Conservation (phyloP, 129 eudicot species). For the Pulicaria dysenterica region DNA sequence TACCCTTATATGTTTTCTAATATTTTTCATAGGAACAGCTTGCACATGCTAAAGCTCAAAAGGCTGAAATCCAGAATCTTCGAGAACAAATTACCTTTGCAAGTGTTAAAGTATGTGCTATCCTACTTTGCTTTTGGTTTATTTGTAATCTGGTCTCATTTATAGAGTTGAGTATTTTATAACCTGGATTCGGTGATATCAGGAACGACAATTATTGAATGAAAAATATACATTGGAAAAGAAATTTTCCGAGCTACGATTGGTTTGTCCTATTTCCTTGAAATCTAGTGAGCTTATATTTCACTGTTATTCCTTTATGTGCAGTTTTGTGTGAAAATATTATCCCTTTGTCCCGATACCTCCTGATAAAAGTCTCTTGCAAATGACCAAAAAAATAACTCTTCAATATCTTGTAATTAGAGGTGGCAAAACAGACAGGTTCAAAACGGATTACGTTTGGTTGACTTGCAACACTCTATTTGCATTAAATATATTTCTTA, state of each 20-base stretch:
- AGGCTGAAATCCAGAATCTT: conserved; percentile 64
- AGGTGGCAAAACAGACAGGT: too few relatives aligned
- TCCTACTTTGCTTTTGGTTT: conserved; percentile 19
- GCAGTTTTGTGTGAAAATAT: neutral
- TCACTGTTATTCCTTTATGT: conserved; percentile 19
- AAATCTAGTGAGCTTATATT: conserved; percentile 15
- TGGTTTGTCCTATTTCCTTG: conserved; percentile 54
- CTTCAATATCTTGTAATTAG: neutral
- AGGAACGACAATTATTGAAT: conserved; percentile 85
- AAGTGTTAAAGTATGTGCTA: conserved; percentile 56
- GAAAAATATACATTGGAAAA: conserved; percentile 85
- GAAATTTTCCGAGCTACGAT: conserved; percentile 81
- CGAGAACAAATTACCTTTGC: conserved; percentile 69
- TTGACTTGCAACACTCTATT: too few relatives aligned
- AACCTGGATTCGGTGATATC: conserved; percentile 30
- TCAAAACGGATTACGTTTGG: too few relatives aligned
- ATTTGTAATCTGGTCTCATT: conserved; percentile 2
- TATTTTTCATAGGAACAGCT: conserved; percentile 54
- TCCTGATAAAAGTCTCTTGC: neutral
- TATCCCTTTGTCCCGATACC: conserved; percentile 13
- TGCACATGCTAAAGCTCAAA: conserved; percentile 61
- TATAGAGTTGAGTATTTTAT: conserved; percentile 5
- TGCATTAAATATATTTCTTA: too few relatives aligned
- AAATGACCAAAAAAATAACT: conserved; percentile 4
- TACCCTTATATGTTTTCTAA: neutral